Percentiles rank a stretch among this genome's conserved stretches.
These are phyloP conservation scores for Cruciata laevipes DNA, from an alignment of 257 asterid genomes.

Conservation along the genomic window DNA sequence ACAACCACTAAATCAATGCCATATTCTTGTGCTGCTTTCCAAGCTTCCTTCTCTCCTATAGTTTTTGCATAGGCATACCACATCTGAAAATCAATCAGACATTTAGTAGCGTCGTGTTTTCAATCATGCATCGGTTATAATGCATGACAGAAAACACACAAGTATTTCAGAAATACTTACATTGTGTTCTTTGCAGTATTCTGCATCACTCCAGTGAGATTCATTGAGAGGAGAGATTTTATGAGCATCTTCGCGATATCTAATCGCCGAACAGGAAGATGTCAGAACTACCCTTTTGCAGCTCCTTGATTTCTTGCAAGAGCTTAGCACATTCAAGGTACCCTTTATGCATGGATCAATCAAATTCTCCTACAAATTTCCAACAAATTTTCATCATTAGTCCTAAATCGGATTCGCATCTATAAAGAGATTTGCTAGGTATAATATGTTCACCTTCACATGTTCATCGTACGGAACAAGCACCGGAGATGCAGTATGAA, in stretches of 20 bases:
- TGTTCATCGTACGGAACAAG: slow-evolving; percentile 50
- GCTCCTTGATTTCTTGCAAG: slow-evolving; percentile 58
- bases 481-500: slow-evolving; percentile 92
- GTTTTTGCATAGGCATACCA: slow-evolving; percentile 96
- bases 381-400: background rate
- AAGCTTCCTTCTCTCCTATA: slow-evolving; percentile 69
- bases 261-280: slow-evolving; percentile 80
- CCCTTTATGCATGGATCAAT: slow-evolving; percentile 80
- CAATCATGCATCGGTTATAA: background rate
- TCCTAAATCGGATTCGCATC: background rate
- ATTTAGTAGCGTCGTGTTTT: background rate
- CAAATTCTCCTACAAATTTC: slow-evolving; percentile 50
- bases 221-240: slow-evolving; percentile 68
- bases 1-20: slow-evolving; percentile 77
- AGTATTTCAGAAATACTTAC: slow-evolving; percentile 24
- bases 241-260: slow-evolving; percentile 63
- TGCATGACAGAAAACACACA: background rate
- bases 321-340: slow-evolving; percentile 69
- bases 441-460: slow-evolving; percentile 40
- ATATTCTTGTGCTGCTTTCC: slow-evolving; percentile 57
- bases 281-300: slow-evolving; percentile 83
- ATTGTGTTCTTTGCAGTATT: slow-evolving; percentile 62
- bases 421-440: background rate
- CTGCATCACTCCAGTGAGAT: slow-evolving; percentile 83
- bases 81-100: slow-evolving; percentile 34